Conservation (phyloP, 768 basidiomycete species). For the Lentinula aciculospora region DNA sequence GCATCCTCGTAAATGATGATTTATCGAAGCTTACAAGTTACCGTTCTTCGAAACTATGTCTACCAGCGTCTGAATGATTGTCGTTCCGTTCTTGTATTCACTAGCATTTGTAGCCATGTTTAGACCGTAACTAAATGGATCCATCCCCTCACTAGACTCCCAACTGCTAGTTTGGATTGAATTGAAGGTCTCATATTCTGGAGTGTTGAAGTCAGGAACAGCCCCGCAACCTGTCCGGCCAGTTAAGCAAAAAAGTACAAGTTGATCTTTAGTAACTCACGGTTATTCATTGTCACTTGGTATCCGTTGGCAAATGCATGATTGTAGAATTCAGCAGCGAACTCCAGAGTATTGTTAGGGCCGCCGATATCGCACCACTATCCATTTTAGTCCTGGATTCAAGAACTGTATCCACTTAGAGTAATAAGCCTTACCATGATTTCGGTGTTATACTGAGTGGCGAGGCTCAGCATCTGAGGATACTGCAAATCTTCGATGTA, state of each 20-base stretch:
- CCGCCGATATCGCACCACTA: constrained; percentile 55
- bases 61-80: constrained; percentile 44
- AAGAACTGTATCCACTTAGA: not conserved
- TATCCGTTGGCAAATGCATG: constrained; percentile 18
- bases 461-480: constrained; percentile 47
- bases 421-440: constrained; percentile 39
- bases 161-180: constrained; percentile 41
- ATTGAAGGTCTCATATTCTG: constrained; percentile 46
- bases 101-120: constrained; percentile 34
- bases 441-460: constrained; percentile 41
- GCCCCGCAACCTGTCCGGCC: constrained; percentile 35
- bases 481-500: constrained; percentile 46
- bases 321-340: constrained; percentile 31
- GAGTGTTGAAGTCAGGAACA: constrained; percentile 49
- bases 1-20: not conserved
- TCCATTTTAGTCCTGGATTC: not conserved
- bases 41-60: constrained; percentile 61
- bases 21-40: constrained; percentile 38
- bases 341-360: constrained; percentile 28
- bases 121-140: constrained; percentile 45
- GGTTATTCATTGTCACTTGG: constrained; percentile 39
- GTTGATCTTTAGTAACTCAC: constrained; percentile 13
- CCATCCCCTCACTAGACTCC: constrained; percentile 59
- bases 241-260: not conserved
- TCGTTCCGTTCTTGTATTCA: constrained; percentile 43